Percentiles rank a stretch among this genome's conserved stretches.
Evolutionary conservation across 202 grass and related monocot genomes (phyloP).

Genomic region (Bolboschoenoplectus hybrid): DNA sequence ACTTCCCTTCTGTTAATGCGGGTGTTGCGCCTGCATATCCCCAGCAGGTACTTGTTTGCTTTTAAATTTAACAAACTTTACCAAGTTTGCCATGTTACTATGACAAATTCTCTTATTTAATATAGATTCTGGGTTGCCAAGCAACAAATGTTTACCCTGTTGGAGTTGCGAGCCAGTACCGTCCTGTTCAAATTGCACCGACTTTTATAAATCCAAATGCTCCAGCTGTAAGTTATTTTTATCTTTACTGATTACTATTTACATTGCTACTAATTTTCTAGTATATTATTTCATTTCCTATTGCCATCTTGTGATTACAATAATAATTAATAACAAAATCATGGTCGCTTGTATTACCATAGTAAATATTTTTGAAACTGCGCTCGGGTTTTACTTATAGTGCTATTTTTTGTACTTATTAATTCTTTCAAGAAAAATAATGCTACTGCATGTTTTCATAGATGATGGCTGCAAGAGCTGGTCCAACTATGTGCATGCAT

Average conservation of each 20-base stretch:
- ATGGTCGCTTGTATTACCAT: not conserved
- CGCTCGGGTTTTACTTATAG: not conserved
- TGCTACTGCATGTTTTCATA: constrained; percentile 47
- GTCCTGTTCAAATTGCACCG: constrained; percentile 63
- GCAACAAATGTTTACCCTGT: constrained; percentile 55
- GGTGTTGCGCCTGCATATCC: constrained; percentile 57
- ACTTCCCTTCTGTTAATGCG: constrained; percentile 57
- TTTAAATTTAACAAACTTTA: constrained; percentile 35
- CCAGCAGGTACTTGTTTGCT: constrained; percentile 58
- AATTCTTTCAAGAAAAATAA: constrained; percentile 20
- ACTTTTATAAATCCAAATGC: constrained; percentile 56
- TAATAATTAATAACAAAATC: not conserved
- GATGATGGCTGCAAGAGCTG: constrained; percentile 60
- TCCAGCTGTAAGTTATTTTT: constrained; percentile 58
- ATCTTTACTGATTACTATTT: constrained; percentile 27
- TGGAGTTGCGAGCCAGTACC: constrained; percentile 64
- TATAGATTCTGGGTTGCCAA: constrained; percentile 64
- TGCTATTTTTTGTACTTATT: constrained; percentile 12
- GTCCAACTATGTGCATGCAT: constrained; percentile 69
- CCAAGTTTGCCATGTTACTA: constrained; percentile 32
- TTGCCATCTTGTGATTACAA: constrained; percentile 33
- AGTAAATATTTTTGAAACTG: constrained; percentile 24
- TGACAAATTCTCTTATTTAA: constrained; percentile 34
- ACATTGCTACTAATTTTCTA: constrained; percentile 15
- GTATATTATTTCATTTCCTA: constrained; percentile 23